Percentiles rank a stretch among this genome's conserved stretches.
Evolutionary conservation across 2,329 filamentous ascomycete species (phyloP).

Genomic region (Diplocarpon mali): DNA sequence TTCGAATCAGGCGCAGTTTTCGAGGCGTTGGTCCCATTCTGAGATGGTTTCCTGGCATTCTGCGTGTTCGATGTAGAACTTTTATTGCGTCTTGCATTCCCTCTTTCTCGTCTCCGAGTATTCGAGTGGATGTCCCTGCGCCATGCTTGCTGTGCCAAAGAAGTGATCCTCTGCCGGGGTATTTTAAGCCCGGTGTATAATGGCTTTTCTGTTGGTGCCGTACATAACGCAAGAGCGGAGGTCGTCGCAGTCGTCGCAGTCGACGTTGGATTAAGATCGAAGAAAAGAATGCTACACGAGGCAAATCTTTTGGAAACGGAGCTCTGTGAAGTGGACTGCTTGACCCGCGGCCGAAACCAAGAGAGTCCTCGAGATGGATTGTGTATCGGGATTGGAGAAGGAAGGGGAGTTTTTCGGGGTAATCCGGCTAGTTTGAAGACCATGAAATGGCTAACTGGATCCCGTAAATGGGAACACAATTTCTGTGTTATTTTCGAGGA

Average conservation of each 20-base stretch:
- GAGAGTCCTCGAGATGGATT: conserved; percentile 14
- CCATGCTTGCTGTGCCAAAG: conserved; percentile 20
- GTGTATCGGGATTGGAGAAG: conserved; percentile 8
- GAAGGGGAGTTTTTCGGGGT: conserved; percentile 6
- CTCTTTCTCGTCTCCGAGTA: conserved; percentile 18
- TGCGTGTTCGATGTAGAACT: conserved; percentile 24
- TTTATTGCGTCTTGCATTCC: conserved; percentile 22
- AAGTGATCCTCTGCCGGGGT: conserved; percentile 7
- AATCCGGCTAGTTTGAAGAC: conserved; percentile 13
- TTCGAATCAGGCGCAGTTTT: conserved; percentile 12
- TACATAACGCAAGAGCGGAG: conserved; percentile 11
- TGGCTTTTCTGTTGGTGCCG: conserved; percentile 17
- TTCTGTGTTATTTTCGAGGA: conserved; percentile 34
- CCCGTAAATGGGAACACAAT: conserved; percentile 34
- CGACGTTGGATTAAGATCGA: conserved; percentile 33
- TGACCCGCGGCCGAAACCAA: conserved; percentile 13
- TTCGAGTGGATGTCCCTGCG: conserved; percentile 24
- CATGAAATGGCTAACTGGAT: conserved; percentile 17
- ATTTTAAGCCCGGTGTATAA: conserved; percentile 14
- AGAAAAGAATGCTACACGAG: conserved; percentile 42
- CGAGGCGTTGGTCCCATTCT: conserved; percentile 14
- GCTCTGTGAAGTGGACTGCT: conserved; percentile 27
- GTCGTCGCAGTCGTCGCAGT: conserved; percentile 26
- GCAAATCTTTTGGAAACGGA: conserved; percentile 38
- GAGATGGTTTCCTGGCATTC: conserved; percentile 12